Percentiles rank a stretch among this genome's conserved stretches.
phyloP scores from a whole-genome alignment of 2,329 filamentous ascomycete genomes.

The Penicillium sp. region DNA sequence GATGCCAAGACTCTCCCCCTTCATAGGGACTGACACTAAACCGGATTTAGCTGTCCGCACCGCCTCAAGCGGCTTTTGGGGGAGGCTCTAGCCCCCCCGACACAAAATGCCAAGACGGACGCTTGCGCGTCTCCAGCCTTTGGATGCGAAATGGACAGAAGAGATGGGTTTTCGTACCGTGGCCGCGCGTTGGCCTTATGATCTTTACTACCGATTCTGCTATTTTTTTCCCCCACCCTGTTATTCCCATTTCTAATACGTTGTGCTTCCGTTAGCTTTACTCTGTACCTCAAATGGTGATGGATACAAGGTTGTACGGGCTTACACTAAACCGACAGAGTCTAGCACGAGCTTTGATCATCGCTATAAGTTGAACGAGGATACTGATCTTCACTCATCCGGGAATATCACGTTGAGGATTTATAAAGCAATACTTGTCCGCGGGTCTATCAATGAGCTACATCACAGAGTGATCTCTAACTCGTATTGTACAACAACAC shows the following conservation, averaged over 20 bases:
- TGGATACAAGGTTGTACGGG: not conserved
- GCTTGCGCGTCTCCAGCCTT: constrained; percentile 41
- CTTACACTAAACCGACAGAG: not conserved
- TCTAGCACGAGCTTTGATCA: not conserved
- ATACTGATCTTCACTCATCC: not conserved
- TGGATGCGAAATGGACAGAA: constrained; percentile 14
- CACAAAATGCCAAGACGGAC: constrained; percentile 37
- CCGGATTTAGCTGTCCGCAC: constrained; percentile 1
- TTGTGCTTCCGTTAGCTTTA: too few relatives aligned
- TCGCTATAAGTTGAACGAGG: not conserved
- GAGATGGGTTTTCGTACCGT: constrained; percentile 4
- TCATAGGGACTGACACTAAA: constrained; percentile 3
- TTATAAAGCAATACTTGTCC: too few relatives aligned
- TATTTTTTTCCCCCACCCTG: not conserved
- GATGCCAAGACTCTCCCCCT: constrained; percentile 24
- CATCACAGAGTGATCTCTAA: too few relatives aligned
- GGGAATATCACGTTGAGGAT: not conserved
- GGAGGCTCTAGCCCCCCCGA: constrained; percentile 34
- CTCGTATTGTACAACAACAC: too few relatives aligned
- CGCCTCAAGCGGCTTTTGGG: constrained; percentile 23
- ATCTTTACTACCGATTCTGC: not conserved
- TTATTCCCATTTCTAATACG: not conserved
- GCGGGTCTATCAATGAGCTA: too few relatives aligned
- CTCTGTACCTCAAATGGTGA: too few relatives aligned
- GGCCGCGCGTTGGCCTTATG: constrained; percentile 7